A percentile compares a stretch with the other conserved stretches of the same genome.
Evolutionary conservation across 1,284 basidiomycete species (phyloP).

Genomic region (Leccinum ambiguum): DNA sequence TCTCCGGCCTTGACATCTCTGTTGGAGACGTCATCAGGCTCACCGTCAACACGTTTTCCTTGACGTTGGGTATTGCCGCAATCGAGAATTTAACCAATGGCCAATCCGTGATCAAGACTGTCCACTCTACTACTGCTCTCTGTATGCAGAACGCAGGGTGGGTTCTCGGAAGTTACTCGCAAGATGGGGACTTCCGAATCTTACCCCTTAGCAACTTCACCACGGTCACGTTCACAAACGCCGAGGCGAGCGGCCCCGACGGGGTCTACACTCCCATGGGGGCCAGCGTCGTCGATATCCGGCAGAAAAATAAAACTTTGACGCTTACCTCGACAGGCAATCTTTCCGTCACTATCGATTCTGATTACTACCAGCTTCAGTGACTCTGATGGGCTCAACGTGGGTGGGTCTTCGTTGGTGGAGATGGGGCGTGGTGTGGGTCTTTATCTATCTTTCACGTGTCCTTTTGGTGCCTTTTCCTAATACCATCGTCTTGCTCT

Average conservation of each 20-base stretch:
- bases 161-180: slow-evolving; percentile 10
- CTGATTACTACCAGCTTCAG: background rate
- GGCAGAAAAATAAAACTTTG: slow-evolving; percentile 9
- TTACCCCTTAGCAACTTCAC: slow-evolving; percentile 6
- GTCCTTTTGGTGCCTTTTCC: background rate
- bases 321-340: slow-evolving; percentile 2
- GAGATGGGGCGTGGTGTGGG: background rate
- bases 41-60: slow-evolving; percentile 1
- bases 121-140: slow-evolving; percentile 5
- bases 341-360: slow-evolving; percentile 5
- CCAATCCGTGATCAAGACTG: background rate
- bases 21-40: slow-evolving; percentile 9
- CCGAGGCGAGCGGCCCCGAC: slow-evolving; percentile 5
- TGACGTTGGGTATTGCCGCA: slow-evolving; percentile 4
- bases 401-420: background rate
- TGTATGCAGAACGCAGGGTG: slow-evolving; percentile 11
- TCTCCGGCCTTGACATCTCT: slow-evolving; percentile 6
- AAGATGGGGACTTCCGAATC: background rate
- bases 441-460: background rate
- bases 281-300: slow-evolving; percentile 4
- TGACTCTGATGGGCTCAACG: background rate
- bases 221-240: background rate
- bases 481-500: background rate
- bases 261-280: background rate
- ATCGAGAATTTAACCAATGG: slow-evolving; percentile 11